These are phyloP conservation scores for Ceratocystis diversiconidia DNA, from an alignment of 2,329 filamentous ascomycete genomes.

Conservation along the genomic window DNA sequence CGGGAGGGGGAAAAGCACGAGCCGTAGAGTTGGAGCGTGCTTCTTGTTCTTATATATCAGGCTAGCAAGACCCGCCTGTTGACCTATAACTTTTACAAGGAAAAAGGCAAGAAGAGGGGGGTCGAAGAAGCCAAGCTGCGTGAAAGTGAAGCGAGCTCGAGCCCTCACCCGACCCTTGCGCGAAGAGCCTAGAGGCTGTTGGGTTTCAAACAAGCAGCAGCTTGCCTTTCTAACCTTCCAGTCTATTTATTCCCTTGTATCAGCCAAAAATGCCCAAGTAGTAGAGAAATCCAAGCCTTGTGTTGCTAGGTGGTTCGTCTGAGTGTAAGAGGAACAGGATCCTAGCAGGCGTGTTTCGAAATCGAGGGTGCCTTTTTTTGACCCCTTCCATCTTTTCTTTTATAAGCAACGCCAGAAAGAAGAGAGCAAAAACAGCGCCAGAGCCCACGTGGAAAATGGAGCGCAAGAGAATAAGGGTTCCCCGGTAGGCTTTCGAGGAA, in stretches of 20 bases:
- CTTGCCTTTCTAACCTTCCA: neutral
- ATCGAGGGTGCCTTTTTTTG: neutral
- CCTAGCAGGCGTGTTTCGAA: slow-evolving; percentile 3
- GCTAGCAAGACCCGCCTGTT: neutral
- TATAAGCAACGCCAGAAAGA: neutral
- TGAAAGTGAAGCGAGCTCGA: neutral
- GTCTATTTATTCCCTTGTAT: slow-evolving; percentile 7
- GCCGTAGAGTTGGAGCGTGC: slow-evolving; percentile 4
- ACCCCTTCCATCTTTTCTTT: neutral
- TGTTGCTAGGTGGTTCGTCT: neutral
- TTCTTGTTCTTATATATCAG: slow-evolving; percentile 6
- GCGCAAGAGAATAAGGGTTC: neutral
- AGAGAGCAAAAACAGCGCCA: neutral
- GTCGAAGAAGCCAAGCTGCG: neutral
- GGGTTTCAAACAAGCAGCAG: slow-evolving; percentile 4
- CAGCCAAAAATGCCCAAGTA: neutral
- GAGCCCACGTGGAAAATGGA: neutral
- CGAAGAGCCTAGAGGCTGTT: neutral
- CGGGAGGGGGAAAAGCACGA: slow-evolving; percentile 1
- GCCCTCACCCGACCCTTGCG: slow-evolving; percentile 3
- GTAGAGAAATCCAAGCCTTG: neutral
- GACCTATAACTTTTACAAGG: neutral
- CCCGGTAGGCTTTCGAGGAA: neutral
- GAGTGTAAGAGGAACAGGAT: slow-evolving; percentile 1
- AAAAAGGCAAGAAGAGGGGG: neutral